phyloP scores from a whole-genome alignment of 345 rosid genomes.

The Rubroshorea leprosula region DNA sequence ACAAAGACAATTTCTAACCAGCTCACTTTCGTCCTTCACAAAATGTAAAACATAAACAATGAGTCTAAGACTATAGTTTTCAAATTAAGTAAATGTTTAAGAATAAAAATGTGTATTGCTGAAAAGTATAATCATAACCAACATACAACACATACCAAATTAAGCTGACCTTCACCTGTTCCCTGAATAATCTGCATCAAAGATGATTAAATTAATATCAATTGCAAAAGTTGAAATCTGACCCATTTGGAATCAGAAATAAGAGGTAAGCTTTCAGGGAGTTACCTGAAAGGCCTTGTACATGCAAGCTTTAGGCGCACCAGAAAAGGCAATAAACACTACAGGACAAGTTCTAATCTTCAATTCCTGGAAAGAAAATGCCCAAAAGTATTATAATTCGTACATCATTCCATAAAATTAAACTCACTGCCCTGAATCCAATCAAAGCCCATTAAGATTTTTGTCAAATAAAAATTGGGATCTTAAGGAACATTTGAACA shows the following conservation, averaged over 20 bases:
- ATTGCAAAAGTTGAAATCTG: not conserved
- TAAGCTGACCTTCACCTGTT: slow-evolving; percentile 50
- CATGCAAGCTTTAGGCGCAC: slow-evolving; percentile 87
- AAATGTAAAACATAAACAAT: slow-evolving; percentile 8
- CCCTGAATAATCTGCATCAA: slow-evolving; percentile 52
- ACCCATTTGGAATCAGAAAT: not conserved
- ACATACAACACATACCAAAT: slow-evolving; percentile 44
- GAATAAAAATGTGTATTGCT: not conserved
- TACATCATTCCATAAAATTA: not conserved
- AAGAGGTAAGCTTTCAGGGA: slow-evolving; percentile 2
- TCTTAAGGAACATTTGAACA: slow-evolving; percentile 1
- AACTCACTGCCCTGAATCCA: too few relatives aligned
- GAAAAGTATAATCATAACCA: too few relatives aligned
- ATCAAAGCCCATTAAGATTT: not conserved
- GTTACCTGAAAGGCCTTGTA: slow-evolving; percentile 77
- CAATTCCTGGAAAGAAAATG: slow-evolving; percentile 47
- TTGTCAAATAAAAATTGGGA: not conserved
- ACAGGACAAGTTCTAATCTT: slow-evolving; percentile 63
- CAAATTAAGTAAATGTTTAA: not conserved
- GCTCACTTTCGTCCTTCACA: slow-evolving; percentile 58
- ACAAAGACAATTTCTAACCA: slow-evolving; percentile 67
- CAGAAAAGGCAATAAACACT: slow-evolving; percentile 76
- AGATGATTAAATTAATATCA: slow-evolving; percentile 7
- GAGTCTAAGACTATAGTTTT: not conserved
- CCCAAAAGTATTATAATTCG: slow-evolving; percentile 6